phyloP scores from a whole-genome alignment of 352 stramenopile genomes.

The Blastocystis sp. region DNA sequence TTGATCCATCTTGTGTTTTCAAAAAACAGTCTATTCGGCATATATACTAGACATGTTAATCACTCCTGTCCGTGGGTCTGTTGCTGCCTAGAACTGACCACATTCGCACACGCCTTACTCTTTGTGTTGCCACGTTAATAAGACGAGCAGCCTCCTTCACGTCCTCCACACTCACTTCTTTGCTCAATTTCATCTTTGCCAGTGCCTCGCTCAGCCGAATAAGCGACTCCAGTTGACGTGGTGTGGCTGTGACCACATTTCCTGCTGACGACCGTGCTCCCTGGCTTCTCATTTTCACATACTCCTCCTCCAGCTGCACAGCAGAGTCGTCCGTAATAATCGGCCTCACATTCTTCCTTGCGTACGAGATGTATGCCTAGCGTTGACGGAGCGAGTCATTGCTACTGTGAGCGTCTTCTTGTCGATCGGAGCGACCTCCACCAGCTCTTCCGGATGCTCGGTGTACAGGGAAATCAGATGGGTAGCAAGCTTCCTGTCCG shows the following conservation, averaged over 20 bases:
- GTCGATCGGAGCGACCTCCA: slow-evolving; percentile 16
- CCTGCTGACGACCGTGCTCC: slow-evolving; percentile 70
- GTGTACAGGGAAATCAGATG: slow-evolving; percentile 95
- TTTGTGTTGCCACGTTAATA: slow-evolving; percentile 89
- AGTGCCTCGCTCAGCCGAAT: slow-evolving; percentile 91
- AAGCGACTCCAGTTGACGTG: slow-evolving; percentile 92
- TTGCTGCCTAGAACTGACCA: slow-evolving; percentile 11
- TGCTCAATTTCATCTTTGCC: slow-evolving; percentile 70
- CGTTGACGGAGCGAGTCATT: background rate
- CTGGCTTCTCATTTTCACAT: slow-evolving; percentile 82
- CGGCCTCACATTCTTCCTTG: slow-evolving; percentile 83
- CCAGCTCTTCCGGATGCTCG: slow-evolving; percentile 67
- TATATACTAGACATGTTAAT: slow-evolving; percentile 39
- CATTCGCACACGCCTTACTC: background rate
- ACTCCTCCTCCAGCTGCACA: slow-evolving; percentile 82
- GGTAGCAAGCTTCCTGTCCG: slow-evolving; percentile 86
- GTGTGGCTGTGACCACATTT: slow-evolving; percentile 90
- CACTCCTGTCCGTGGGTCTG: slow-evolving; percentile 21
- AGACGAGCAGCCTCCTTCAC: slow-evolving; percentile 95
- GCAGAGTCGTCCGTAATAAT: slow-evolving; percentile 80
- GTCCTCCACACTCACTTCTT: slow-evolving; percentile 73
- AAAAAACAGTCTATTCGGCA: background rate
- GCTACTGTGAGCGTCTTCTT: slow-evolving; percentile 28
- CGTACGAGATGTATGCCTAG: slow-evolving; percentile 93
- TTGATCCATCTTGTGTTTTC: slow-evolving; percentile 26